A percentile compares a stretch with the other conserved stretches of the same genome.
These are phyloP conservation scores for Colletotrichum viniferum DNA, from an alignment of 2,329 filamentous ascomycete species.

Conservation along the genomic window DNA sequence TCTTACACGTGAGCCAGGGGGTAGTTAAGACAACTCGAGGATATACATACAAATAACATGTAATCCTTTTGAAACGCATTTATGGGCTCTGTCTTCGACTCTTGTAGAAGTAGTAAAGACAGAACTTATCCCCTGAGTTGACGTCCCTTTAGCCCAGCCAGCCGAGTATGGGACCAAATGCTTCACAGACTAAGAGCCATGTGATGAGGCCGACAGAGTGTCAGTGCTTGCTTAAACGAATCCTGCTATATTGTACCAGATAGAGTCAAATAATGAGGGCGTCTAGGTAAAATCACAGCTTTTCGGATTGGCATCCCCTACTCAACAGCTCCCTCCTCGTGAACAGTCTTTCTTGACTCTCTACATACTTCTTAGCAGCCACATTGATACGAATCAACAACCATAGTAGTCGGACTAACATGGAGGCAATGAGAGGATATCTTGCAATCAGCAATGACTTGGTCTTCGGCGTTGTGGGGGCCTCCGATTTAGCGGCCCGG, in stretches of 20 bases:
- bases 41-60: too few species aligned
- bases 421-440: too few species aligned
- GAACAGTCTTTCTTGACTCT: too few species aligned
- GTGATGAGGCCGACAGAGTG: fast-evolving
- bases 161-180: not conserved
- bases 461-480: not conserved
- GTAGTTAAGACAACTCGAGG: too few species aligned
- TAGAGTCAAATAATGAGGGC: fast-evolving
- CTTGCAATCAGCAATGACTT: too few species aligned
- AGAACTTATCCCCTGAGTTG: not conserved
- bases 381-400: fast-evolving
- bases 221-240: not conserved
- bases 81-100: not conserved
- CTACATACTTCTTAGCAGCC: not conserved
- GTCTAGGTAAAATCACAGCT: not conserved
- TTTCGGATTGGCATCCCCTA: too few species aligned
- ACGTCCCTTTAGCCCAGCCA: not conserved
- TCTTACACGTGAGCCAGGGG: too few species aligned
- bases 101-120: not conserved
- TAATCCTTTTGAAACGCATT: too few species aligned
- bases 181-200: not conserved
- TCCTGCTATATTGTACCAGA: not conserved
- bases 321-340: too few species aligned
- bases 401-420: fast-evolving
- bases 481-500: not conserved